Conservation (phyloP, 768 basidiomycete species). For the Auricularia sp. region DNA sequence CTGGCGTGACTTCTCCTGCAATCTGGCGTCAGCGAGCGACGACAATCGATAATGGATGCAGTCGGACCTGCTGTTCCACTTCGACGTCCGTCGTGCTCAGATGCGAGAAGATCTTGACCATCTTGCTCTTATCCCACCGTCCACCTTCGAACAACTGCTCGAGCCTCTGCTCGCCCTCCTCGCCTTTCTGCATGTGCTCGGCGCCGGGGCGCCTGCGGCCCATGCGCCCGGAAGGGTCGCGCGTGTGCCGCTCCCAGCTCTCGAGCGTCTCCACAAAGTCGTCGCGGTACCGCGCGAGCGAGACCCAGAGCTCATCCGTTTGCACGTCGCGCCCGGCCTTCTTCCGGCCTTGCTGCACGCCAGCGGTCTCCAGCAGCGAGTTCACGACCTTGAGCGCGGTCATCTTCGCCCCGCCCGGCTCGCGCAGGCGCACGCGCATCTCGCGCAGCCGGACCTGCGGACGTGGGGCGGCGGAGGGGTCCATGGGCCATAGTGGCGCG, state of each 20-base stretch:
- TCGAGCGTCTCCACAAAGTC: conserved; percentile 53
- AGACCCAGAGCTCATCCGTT: conserved; percentile 40
- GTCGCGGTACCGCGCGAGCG: conserved; percentile 75
- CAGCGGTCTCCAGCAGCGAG: conserved; percentile 35
- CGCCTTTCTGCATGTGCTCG: conserved; percentile 26
- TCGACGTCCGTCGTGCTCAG: conserved; percentile 1
- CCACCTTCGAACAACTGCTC: conserved; percentile 39
- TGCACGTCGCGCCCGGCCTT: conserved; percentile 16
- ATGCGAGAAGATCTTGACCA: conserved; percentile 36
- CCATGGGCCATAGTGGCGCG: conserved; percentile 34
- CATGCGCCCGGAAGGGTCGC: conserved; percentile 29
- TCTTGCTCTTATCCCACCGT: conserved; percentile 65
- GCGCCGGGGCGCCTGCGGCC: conserved; percentile 26
- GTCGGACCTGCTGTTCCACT: not conserved
- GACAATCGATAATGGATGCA: not conserved
- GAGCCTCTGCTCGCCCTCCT: conserved; percentile 20
- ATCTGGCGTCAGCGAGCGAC: too few species aligned
- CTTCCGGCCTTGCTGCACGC: conserved; percentile 6
- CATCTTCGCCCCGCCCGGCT: conserved; percentile 40
- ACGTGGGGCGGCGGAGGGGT: conserved; percentile 12
- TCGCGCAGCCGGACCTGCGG: conserved; percentile 48
- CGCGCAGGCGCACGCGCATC: conserved; percentile 51
- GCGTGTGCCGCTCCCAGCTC: conserved; percentile 48
- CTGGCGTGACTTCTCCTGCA: conserved; percentile 4
- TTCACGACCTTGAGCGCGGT: conserved; percentile 50